Conservation (phyloP, 306 rosid genomes). For the Pyrus betulifolia region DNA sequence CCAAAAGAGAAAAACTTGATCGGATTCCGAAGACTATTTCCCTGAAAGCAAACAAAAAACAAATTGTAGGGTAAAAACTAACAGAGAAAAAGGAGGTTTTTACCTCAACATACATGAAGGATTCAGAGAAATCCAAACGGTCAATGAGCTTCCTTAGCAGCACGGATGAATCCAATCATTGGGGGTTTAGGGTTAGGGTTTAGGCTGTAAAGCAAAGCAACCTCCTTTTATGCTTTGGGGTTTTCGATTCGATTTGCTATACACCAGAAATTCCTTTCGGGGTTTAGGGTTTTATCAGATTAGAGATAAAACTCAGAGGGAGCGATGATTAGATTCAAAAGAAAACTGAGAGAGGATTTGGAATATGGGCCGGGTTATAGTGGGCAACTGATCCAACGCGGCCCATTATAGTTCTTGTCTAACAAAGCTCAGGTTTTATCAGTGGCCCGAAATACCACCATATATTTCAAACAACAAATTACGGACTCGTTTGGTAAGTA, state of each 20-base stretch:
- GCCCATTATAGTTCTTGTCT: no score
- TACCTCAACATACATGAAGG: constrained; percentile 12
- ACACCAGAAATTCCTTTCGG: neutral
- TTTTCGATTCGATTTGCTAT: no score
- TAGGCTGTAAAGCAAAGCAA: no score
- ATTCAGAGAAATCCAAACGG: neutral
- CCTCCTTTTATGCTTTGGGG: no score
- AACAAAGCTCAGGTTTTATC: no score
- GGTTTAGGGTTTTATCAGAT: neutral
- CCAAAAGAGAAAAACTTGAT: neutral
- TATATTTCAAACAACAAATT: no score
- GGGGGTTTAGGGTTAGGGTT: neutral
- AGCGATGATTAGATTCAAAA: neutral
- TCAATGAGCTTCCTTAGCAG: neutral
- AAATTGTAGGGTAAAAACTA: neutral
- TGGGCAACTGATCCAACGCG: no score
- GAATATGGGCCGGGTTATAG: no score
- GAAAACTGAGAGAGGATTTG: no score
- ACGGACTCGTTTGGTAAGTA: no score
- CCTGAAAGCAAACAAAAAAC: neutral
- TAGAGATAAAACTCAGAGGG: neutral
- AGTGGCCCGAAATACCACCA: no score
- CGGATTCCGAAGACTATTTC: neutral
- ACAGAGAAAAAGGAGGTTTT: neutral
- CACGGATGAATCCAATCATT: neutral